Evolutionary conservation across 2,329 filamentous ascomycete genomes (phyloP).

Genomic region (Monosporascus sp.): DNA sequence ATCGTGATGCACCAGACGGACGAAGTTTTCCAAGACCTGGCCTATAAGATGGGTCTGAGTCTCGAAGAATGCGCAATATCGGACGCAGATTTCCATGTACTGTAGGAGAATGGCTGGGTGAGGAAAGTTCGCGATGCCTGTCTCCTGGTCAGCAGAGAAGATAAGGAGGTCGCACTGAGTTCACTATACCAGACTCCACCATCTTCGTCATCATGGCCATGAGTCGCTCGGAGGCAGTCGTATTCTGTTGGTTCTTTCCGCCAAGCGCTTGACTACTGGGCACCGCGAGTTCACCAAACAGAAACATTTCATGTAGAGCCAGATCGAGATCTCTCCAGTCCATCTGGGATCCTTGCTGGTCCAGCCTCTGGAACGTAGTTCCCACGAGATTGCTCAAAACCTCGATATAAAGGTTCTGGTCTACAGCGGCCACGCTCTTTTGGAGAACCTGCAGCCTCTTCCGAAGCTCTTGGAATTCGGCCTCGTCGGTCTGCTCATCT

Average conservation of each 20-base stretch:
- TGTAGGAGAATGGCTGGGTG: slow-evolving; percentile 91
- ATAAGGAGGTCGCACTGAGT: slow-evolving; percentile 2
- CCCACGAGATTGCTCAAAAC: slow-evolving; percentile 84
- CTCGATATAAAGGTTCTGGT: slow-evolving; percentile 83
- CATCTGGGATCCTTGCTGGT: slow-evolving; percentile 67
- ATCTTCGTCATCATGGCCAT: slow-evolving; percentile 93
- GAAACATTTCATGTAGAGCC: slow-evolving; percentile 88
- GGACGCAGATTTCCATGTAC: slow-evolving; percentile 97
- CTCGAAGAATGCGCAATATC: slow-evolving; percentile 91
- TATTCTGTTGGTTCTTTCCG: slow-evolving; percentile 76
- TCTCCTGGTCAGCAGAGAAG: slow-evolving; percentile 17
- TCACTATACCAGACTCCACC: slow-evolving; percentile 77
- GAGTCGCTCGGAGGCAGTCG: slow-evolving; percentile 72
- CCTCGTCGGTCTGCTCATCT: slow-evolving; percentile 92
- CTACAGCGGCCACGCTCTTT: slow-evolving; percentile 85
- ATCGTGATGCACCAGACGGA: slow-evolving; percentile 81
- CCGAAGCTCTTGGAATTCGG: slow-evolving; percentile 91
- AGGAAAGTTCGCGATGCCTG: slow-evolving; percentile 77
- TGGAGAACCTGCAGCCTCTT: slow-evolving; percentile 87
- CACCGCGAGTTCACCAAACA: slow-evolving; percentile 92
- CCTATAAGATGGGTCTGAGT: slow-evolving; percentile 76
- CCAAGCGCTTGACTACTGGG: slow-evolving; percentile 76
- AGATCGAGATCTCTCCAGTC: slow-evolving; percentile 96
- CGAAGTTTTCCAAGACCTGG: slow-evolving; percentile 84
- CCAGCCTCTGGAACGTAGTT: slow-evolving; percentile 76